phyloP scores from a whole-genome alignment of 768 basidiomycete genomes.

The Sutorius australiensis region DNA sequence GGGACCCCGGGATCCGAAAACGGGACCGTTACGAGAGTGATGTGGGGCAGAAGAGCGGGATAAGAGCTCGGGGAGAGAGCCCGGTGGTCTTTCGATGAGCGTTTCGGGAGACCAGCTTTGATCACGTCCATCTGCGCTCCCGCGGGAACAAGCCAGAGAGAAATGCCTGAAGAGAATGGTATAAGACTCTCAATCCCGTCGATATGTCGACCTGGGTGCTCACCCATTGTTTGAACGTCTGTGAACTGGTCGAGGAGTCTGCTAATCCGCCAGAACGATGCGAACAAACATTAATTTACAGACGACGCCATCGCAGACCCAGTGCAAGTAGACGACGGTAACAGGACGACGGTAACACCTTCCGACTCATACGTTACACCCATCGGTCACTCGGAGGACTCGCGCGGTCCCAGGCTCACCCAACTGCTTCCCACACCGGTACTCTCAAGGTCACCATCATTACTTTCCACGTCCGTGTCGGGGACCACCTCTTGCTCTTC shows the following conservation, averaged over 20 bases:
- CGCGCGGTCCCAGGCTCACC: slow-evolving; percentile 51
- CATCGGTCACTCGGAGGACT: slow-evolving; percentile 16
- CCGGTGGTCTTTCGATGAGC: slow-evolving; percentile 11
- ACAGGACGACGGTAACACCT: not conserved
- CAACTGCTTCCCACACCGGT: slow-evolving; percentile 60
- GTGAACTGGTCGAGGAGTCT: not conserved
- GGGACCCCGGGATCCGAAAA: not conserved
- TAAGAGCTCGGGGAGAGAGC: slow-evolving; percentile 42
- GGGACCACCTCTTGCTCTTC: slow-evolving; percentile 46
- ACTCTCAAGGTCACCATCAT: slow-evolving; percentile 47
- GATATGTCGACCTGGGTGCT: not conserved
- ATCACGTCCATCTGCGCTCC: slow-evolving; percentile 42
- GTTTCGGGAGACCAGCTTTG: slow-evolving; percentile 44
- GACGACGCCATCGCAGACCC: not conserved
- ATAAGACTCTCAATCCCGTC: not conserved
- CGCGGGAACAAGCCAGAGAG: slow-evolving; percentile 70
- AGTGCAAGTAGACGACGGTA: not conserved
- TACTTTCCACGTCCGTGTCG: slow-evolving; percentile 69
- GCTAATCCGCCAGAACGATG: not conserved
- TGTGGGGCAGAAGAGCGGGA: slow-evolving; percentile 62
- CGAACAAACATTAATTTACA: slow-evolving; percentile 6
- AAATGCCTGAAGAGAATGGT: slow-evolving; percentile 39
- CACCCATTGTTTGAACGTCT: slow-evolving; percentile 20
- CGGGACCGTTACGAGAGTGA: slow-evolving; percentile 57
- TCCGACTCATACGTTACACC: not conserved